phyloP scores from a whole-genome alignment of 768 basidiomycete genomes.

The Boletus sensibilis region DNA sequence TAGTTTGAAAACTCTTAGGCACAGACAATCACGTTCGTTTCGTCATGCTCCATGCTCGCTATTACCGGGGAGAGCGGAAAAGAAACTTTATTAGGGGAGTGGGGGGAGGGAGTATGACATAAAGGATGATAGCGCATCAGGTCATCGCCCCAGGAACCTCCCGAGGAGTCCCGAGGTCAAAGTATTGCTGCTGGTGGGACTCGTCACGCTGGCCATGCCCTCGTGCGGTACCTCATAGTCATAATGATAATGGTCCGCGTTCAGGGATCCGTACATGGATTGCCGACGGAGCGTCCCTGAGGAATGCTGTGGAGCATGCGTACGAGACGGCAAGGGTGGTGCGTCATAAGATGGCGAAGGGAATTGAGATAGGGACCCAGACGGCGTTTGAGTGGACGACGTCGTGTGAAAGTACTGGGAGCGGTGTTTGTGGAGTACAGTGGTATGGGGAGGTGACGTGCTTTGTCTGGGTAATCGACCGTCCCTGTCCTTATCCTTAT shows the following conservation, averaged over 20 bases:
- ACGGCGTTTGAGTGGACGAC: constrained; percentile 36
- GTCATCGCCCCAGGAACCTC: constrained; percentile 21
- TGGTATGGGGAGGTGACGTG: constrained; percentile 12
- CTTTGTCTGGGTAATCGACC: background rate
- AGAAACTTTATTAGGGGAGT: background rate
- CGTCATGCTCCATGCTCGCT: background rate
- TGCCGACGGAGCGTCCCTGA: constrained; percentile 9
- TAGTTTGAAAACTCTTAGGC: background rate
- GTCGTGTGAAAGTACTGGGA: constrained; percentile 18
- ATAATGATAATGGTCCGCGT: constrained; percentile 1
- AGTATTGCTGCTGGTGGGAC: background rate
- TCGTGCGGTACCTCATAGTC: background rate
- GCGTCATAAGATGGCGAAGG: background rate
- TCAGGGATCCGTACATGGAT: constrained; percentile 19
- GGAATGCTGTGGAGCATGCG: background rate
- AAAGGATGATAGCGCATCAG: background rate
- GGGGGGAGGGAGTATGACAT: background rate
- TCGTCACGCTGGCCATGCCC: background rate
- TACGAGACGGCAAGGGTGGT: constrained; percentile 7
- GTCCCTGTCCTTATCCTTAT: constrained; percentile 10
- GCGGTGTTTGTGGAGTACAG: constrained; percentile 19
- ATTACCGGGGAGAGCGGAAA: background rate
- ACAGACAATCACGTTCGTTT: background rate
- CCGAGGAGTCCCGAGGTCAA: constrained; percentile 22
- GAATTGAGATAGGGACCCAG: background rate